Percentiles rank a stretch among this genome's conserved stretches.
Conservation (phyloP, 352 stramenopile species). For the Phytophthora tentaculata region DNA sequence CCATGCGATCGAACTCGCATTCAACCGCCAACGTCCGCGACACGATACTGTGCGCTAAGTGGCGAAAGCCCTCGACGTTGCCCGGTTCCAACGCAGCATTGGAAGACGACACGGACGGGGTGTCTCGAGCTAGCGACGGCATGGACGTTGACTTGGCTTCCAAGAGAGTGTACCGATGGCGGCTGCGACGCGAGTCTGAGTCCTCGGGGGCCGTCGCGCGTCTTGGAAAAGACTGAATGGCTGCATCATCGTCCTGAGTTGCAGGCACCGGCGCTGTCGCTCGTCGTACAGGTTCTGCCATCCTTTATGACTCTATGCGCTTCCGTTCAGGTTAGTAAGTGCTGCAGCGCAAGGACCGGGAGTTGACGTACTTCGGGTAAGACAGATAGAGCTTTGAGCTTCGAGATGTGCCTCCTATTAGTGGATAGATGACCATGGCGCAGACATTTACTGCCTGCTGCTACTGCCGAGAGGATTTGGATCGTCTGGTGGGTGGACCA, state of each 20-base stretch:
- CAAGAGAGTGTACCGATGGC: conserved; percentile 18
- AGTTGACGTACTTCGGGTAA: conserved; percentile 1
- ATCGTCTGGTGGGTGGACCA: conserved; percentile 39
- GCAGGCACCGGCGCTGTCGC: conserved; percentile 24
- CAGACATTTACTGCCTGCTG: not conserved
- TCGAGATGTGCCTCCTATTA: conserved; percentile 16
- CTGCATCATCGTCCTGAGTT: conserved; percentile 13
- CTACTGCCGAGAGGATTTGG: conserved; percentile 23
- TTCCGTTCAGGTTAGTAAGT: conserved; percentile 30
- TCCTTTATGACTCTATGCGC: conserved; percentile 25
- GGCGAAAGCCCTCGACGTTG: conserved; percentile 47
- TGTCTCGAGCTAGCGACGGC: conserved; percentile 15
- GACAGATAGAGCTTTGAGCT: conserved; percentile 7
- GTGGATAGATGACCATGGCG: conserved; percentile 14
- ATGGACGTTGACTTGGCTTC: conserved; percentile 14
- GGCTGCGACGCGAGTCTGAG: not conserved
- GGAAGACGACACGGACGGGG: conserved; percentile 22
- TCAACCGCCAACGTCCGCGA: conserved; percentile 53
- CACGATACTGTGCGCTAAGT: conserved; percentile 55
- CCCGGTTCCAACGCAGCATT: conserved; percentile 32
- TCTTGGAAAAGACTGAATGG: conserved; percentile 21
- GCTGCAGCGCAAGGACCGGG: conserved; percentile 4
- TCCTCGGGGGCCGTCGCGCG: conserved; percentile 27
- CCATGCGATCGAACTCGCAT: conserved; percentile 45
- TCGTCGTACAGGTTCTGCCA: conserved; percentile 34